Base-by-base conservation (phyloP, 257 asterid genomes). In the Vinca minor region DNA sequence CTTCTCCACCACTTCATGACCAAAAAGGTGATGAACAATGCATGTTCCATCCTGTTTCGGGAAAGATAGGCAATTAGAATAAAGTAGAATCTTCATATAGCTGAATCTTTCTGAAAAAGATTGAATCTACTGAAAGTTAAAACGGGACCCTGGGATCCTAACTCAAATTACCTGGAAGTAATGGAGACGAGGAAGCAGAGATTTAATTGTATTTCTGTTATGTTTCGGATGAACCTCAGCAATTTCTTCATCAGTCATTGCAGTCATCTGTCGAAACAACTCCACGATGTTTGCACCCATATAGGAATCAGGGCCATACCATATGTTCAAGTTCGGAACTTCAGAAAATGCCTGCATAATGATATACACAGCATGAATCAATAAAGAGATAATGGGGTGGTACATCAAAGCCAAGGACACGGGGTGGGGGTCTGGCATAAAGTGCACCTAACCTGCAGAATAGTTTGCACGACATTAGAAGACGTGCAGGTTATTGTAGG, bases 401-500 rank as follows among this genome's bases (percentile, higher is more conserved):
- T 36, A 29, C 21, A 42, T 59, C 18, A 50, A 45, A 63, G 66
- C 49, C n/a, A n/a, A n/a, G n/a, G 65, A 62, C 59, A 31, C 41
- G 26, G 35, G 31, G 32, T 8, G 23, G n/a, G 18, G 8, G 2
- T 12, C 4, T 21, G 48, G 1, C 5, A 34, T 23, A 50, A 28
- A 70, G 62, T 14, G 41, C 11, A 60, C 42, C 76, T 23, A 67
- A 89, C 98, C 98, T 92, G 94, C 62, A 92, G 79, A 71, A 92
- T 84, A 38, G 96, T 92, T 55, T 67, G 98, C 63, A 92, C 96
- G 23, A 92, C 97, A 59, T 92, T 92, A 29, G 98, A 92, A 62
- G 98, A 92, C 59, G 98, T 92, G 70, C 98, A 92, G 35, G 98
- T 92, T 66, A 92, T 89, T 42, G 98, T 92, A 17, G 98, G 98